Evolutionary conservation across 176 grass and related monocot species (phyloP), one percentile per base, ranked within the genome.

Genomic region (Eleusine indica): DNA sequence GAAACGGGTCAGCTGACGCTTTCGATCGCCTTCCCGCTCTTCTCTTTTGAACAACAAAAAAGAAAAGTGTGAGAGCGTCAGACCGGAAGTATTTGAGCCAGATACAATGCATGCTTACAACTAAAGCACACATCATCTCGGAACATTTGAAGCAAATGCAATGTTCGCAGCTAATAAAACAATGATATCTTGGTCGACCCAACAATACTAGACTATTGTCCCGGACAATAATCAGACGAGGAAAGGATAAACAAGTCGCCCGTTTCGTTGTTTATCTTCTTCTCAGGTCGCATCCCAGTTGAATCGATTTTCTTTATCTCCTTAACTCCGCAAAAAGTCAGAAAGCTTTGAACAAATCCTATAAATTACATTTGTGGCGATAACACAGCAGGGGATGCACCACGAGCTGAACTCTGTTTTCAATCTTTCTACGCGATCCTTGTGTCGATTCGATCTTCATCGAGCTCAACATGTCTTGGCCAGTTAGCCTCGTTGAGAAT

Each of bases 171-270:
- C 73, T 22, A 51, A 21, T 1, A n/a, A 82, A 82, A 84, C 67
- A 84, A 84, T 19, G 72, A 69, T 88, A 88, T 88, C 76, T n/a
- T 67, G 79, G 75, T 84, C 81, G 48, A 88, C 28, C 43, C 32
- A 83, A 47, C 72, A 57, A 21, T 67, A 58, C 32, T 69, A 69
- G 22, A 84, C 46, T 58, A 60, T 74, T 74, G 63, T 21, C 71
- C 29, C 39, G 57, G 19, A 16, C 72, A 71, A 79, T 75, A 69
- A 83, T 66, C 40, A 14, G 16, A 19, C 42, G 47, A n/a, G 11
- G 84, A 84, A 17, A 39, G 17, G 6, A 48, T 51, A 32, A 32
- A 52, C 21, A 76, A 29, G 3, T 68, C 12, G 1, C 19, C 16
- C 14, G 14, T 46, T 76, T 68, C 48, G 25, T 68, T 41, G 10